phyloP scores from a whole-genome alignment of 345 rosid species.

The Euphorbia peplus region DNA sequence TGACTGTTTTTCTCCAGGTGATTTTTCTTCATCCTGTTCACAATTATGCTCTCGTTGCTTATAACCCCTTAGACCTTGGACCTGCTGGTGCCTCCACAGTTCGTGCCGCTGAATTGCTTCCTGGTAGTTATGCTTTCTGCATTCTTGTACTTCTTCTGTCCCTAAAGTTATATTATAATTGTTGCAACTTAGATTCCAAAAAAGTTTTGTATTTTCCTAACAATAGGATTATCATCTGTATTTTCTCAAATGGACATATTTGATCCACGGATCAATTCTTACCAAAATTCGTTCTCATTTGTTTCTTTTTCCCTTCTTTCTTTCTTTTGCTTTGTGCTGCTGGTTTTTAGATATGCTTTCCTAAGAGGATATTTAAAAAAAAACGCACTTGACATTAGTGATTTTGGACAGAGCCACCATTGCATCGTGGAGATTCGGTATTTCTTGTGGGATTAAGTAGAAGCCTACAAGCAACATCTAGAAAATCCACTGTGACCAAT shows the following conservation, averaged over 20 bases:
- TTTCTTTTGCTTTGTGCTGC: neutral
- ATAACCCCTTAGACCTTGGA: constrained; percentile 76
- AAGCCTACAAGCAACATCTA: constrained; percentile 85
- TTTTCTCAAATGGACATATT: neutral
- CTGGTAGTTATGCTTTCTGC: constrained; percentile 52
- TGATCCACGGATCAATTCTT: neutral
- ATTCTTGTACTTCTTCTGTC: neutral
- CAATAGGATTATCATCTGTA: neutral
- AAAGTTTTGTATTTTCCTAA: neutral
- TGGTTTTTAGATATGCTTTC: neutral
- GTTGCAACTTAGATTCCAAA: neutral
- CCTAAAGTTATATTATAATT: neutral
- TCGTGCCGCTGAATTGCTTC: constrained; percentile 88
- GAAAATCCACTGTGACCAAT: constrained; percentile 84
- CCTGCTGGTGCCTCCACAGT: constrained; percentile 68
- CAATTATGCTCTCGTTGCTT: constrained; percentile 90
- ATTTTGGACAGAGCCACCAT: constrained; percentile 64
- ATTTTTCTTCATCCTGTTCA: constrained; percentile 97
- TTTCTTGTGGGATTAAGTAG: constrained; percentile 86
- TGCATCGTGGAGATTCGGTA: constrained; percentile 87
- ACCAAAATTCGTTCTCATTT: neutral
- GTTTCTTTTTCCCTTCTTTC: neutral
- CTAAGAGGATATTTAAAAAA: too few relatives aligned
- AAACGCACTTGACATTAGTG: neutral
- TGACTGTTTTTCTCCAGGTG: constrained; percentile 47